Evolutionary conservation across 2,329 filamentous ascomycete genomes (phyloP), one percentile per base, ranked within the genome.

Genomic region (Verticillium nonalfalfae): DNA sequence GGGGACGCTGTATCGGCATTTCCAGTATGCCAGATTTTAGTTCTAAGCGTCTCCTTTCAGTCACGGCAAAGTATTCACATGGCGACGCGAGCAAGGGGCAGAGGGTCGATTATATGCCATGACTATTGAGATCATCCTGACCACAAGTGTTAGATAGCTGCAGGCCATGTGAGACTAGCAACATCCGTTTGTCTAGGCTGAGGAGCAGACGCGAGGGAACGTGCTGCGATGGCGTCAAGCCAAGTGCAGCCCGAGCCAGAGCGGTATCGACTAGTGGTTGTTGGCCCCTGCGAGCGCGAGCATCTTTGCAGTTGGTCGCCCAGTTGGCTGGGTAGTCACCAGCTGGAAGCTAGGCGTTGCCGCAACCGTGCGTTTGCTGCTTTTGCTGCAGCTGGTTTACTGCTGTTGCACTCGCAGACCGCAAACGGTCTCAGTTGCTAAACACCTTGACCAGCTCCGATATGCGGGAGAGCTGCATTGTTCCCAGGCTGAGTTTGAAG

Each of bases 181-280:
- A 7, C 26, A 31, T 40, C 38, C 33, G 18, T 50, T 50, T 50
- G 40, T 38, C 57, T 26, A 39, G 11, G 21, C 36, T 58, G 38
- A 35, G 38, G 57, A 7, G 26, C 7, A 40, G 36, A 39, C 26
- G 57, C 21, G 38, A 39, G 57, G 57, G 57, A 45, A 34, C 36
- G 38, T n/a, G 57, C 57, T 34, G 57, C 9, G 57, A 58, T 58
- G 38, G 57, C 57, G 57, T 50, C 57, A 58, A 58, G 57, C 57
- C 38, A 58, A 21, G 21, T 21, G 34, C 33, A 10, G 14, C 33
- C 34, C 55, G 40, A n/a, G 26, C 40, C 18, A 10, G 40, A 50
- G 40, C 7, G 40, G n/a, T 11, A 50, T 50, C 40, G 9, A 50
- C 40, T 50, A 50, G 40, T 11, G 40, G 40, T 21, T 18, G 18